These are phyloP conservation scores for Calonectria multiphialidica DNA, from an alignment of 2,329 filamentous ascomycete species.

Conservation along the genomic window DNA sequence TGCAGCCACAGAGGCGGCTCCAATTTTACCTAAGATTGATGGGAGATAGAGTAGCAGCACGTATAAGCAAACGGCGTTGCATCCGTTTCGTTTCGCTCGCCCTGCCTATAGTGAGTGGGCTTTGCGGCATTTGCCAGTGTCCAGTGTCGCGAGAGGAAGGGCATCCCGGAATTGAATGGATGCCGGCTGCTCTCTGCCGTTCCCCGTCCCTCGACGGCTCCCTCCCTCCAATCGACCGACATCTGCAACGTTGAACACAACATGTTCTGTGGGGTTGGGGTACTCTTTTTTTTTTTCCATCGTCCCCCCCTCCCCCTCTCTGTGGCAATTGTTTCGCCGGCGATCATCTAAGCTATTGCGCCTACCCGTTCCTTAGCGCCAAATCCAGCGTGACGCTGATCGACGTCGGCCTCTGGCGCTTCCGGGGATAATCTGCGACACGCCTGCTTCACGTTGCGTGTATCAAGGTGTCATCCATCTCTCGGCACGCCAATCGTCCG, in stretches of 20 bases:
- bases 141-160: not conserved
- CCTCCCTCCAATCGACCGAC: not conserved
- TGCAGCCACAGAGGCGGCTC: constrained; percentile 11
- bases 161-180: not conserved
- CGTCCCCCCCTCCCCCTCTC: not conserved
- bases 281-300: not conserved
- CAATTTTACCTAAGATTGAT: constrained; percentile 1
- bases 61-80: not conserved
- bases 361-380: constrained; percentile 21
- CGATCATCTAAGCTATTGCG: constrained; percentile 16
- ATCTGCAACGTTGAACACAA: not conserved
- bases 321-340: not conserved
- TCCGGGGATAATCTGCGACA: constrained; percentile 22
- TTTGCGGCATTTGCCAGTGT: not conserved
- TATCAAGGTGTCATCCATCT: not conserved
- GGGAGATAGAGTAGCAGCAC: not conserved
- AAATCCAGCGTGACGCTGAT: constrained; percentile 16
- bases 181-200: not conserved
- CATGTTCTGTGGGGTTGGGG: not conserved
- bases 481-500: not conserved
- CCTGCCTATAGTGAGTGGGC: not conserved
- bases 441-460: not conserved
- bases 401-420: constrained; percentile 1
- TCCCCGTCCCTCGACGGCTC: not conserved
- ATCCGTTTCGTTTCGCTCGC: constrained; percentile 12